Percentiles rank a stretch among this genome's conserved stretches.
Conservation (phyloP, 73 alveolate genomes). For the Paramecium sexaurelia region DNA sequence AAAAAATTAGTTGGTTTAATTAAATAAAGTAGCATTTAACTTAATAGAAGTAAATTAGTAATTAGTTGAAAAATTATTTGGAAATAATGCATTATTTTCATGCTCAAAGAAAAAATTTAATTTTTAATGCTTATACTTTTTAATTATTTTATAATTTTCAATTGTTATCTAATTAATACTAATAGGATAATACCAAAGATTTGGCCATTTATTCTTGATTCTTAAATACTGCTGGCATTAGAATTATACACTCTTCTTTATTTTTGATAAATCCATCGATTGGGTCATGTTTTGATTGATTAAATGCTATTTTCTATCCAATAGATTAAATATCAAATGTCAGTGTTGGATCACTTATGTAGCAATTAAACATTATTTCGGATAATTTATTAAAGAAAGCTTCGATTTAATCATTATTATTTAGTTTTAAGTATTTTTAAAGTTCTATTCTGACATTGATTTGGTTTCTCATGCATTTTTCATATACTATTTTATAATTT, state of each 20-base stretch:
- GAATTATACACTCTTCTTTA: constrained; percentile 86
- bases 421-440: constrained; percentile 69
- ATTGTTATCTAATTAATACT: constrained; percentile 28
- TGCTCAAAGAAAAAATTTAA: too few relatives aligned
- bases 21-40: too few relatives aligned
- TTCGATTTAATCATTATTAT: constrained; percentile 63
- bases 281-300: constrained; percentile 89
- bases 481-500: constrained; percentile 84
- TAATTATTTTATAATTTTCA: background rate
- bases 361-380: constrained; percentile 75
- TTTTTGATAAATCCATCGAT: constrained; percentile 96
- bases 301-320: constrained; percentile 91
- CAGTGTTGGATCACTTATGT: constrained; percentile 88
- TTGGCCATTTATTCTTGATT: constrained; percentile 76
- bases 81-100: too few relatives aligned
- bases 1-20: too few relatives aligned
- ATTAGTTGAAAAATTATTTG: too few relatives aligned
- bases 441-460: constrained; percentile 77
- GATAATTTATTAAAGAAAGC: constrained; percentile 77
- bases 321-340: constrained; percentile 79
- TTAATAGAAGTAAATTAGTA: too few relatives aligned
- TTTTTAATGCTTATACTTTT: background rate
- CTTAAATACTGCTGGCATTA: constrained; percentile 91
- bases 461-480: constrained; percentile 72
- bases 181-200: constrained; percentile 71